A percentile compares a stretch with the other conserved stretches of the same genome.
Evolutionary conservation across 2,329 filamentous ascomycete species (phyloP).

Genomic region (Scedosporium minutisporum): DNA sequence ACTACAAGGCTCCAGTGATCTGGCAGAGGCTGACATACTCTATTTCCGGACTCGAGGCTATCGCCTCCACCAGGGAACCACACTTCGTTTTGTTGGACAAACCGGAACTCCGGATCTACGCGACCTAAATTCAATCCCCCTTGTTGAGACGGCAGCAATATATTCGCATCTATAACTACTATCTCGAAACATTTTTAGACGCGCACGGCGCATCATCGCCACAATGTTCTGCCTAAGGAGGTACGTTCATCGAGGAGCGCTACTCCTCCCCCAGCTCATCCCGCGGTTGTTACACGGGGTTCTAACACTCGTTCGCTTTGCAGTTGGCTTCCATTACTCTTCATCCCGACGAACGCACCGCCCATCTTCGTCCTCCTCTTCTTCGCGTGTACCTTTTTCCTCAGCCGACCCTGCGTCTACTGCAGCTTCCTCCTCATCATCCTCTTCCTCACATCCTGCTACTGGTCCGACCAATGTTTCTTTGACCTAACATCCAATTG

Average conservation of each 20-base stretch:
- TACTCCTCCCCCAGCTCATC: background rate
- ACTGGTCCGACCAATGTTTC: constrained; percentile 84
- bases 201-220: constrained; percentile 4
- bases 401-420: constrained; percentile 95
- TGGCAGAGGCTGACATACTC: background rate
- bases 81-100: too few relatives aligned
- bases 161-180: too few relatives aligned
- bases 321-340: constrained; percentile 80
- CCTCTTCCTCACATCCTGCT: constrained; percentile 83
- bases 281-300: background rate
- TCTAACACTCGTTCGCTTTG: constrained; percentile 8
- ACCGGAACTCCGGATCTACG: background rate
- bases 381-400: constrained; percentile 87
- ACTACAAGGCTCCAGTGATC: background rate
- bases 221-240: constrained; percentile 55
- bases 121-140: background rate
- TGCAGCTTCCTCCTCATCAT: constrained; percentile 93
- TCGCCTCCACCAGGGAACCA: too few relatives aligned
- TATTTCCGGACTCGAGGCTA: too few relatives aligned
- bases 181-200: background rate
- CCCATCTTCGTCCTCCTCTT: constrained; percentile 80
- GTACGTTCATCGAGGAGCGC: constrained; percentile 21
- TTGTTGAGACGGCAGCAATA: too few relatives aligned
- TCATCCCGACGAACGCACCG: constrained; percentile 78
- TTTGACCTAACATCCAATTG: constrained; percentile 88